These are phyloP conservation scores for Talaromyces wortmannii DNA, from an alignment of 495 filamentous ascomycete genomes.

Conservation along the genomic window DNA sequence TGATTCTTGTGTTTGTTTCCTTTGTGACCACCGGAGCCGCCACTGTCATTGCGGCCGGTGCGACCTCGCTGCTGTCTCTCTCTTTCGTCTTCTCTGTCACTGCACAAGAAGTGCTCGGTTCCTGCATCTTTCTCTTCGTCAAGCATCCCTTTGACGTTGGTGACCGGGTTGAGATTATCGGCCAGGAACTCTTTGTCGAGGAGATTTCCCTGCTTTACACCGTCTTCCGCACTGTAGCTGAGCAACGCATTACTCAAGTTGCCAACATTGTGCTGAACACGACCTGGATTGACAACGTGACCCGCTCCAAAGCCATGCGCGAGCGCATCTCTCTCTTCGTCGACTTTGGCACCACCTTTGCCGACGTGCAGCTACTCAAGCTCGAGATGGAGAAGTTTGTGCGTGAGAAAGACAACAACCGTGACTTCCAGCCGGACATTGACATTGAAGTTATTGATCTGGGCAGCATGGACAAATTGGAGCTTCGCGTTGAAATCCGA, in stretches of 20 bases:
- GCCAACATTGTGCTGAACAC: conserved; percentile 89
- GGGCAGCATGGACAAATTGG: conserved; percentile 81
- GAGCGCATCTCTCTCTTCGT: conserved; percentile 75
- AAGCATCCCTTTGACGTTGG: conserved; percentile 94
- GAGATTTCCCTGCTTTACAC: conserved; percentile 92
- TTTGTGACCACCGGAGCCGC: conserved; percentile 81
- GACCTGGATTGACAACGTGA: conserved; percentile 89
- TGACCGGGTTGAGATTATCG: conserved; percentile 79
- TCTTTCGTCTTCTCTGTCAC: conserved; percentile 93
- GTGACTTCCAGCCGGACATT: conserved; percentile 87
- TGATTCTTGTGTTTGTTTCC: conserved; percentile 81
- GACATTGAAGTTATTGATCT: conserved; percentile 71
- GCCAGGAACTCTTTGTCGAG: conserved; percentile 72
- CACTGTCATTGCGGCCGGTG: conserved; percentile 86
- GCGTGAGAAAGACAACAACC: conserved; percentile 73
- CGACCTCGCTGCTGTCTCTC: conserved; percentile 86
- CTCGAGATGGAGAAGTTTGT: conserved; percentile 81
- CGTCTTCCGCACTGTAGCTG: conserved; percentile 80
- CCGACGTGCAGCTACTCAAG: conserved; percentile 77
- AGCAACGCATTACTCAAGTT: conserved; percentile 78
- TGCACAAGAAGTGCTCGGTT: conserved; percentile 87
- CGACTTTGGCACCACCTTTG: conserved; percentile 76
- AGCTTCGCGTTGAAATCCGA: conserved; percentile 73
- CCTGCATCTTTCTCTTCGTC: conserved; percentile 96
- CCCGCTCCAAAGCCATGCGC: conserved; percentile 83